Evolutionary conservation across 768 basidiomycete species (phyloP).

Genomic region (Mycena olivaceomarginata): DNA sequence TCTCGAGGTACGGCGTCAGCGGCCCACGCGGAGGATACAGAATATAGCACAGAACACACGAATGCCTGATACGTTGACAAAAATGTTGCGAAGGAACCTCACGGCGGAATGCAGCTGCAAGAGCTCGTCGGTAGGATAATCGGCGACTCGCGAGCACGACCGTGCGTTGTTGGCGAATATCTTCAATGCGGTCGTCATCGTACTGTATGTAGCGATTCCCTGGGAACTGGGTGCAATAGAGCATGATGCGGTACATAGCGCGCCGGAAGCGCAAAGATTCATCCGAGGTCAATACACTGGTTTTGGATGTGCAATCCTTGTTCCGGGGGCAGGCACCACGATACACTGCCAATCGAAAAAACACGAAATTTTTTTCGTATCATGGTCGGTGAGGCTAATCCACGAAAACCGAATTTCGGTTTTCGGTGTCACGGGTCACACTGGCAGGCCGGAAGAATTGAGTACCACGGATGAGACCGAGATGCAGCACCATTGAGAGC

Average conservation of each 20-base stretch:
- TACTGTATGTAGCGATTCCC: not conserved
- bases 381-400: no score
- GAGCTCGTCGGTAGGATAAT: slow-evolving; percentile 29
- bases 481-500: no score
- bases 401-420: no score
- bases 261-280: slow-evolving; percentile 50
- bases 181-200: not conserved
- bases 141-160: not conserved
- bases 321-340: not conserved
- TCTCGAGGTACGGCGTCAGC: not conserved
- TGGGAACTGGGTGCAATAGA: not conserved
- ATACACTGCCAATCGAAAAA: no score
- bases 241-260: slow-evolving; percentile 44
- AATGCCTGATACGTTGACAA: not conserved
- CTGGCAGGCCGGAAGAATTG: no score
- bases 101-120: slow-evolving; percentile 12
- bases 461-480: no score
- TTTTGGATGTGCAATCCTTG: slow-evolving; percentile 26
- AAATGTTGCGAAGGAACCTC: slow-evolving; percentile 10
- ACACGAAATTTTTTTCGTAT: no score
- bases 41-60: no score
- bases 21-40: not conserved
- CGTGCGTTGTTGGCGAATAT: slow-evolving; percentile 16
- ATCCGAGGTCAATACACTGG: slow-evolving; percentile 41
- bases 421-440: no score